Conservation (phyloP, 2,329 filamentous ascomycete species). For the Xylariomycetidae sp. region DNA sequence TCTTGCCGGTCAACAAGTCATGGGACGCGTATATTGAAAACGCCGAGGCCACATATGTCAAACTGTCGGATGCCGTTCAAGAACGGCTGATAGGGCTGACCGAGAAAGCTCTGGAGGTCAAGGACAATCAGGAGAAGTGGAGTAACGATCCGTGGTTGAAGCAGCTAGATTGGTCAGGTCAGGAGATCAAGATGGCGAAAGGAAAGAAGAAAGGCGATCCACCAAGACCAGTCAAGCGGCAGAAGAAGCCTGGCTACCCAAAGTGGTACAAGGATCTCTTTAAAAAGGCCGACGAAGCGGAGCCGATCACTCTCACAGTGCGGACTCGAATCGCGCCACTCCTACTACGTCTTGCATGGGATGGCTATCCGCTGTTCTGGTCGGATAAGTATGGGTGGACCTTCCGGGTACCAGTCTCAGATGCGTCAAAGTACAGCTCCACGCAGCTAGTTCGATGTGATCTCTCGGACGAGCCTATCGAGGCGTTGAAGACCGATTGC, state of each 20-base stretch:
- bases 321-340: slow-evolving; percentile 83
- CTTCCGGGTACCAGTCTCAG: slow-evolving; percentile 64
- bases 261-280: slow-evolving; percentile 95
- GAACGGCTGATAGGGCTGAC: slow-evolving; percentile 68
- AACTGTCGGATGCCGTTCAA: slow-evolving; percentile 70
- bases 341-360: slow-evolving; percentile 79
- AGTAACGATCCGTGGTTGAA: slow-evolving; percentile 80
- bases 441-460: slow-evolving; percentile 70
- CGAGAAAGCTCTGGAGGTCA: slow-evolving; percentile 70
- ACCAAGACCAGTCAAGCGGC: slow-evolving; percentile 68
- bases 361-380: slow-evolving; percentile 85
- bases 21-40: slow-evolving; percentile 83
- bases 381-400: slow-evolving; percentile 92
- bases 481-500: slow-evolving; percentile 58
- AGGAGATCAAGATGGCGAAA: slow-evolving; percentile 87
- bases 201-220: slow-evolving; percentile 81
- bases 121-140: slow-evolving; percentile 63
- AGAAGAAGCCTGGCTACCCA: slow-evolving; percentile 93
- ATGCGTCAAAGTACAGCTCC: slow-evolving; percentile 59
- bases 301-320: slow-evolving; percentile 75
- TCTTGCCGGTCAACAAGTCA: slow-evolving; percentile 79
- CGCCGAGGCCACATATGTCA: slow-evolving; percentile 78
- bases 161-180: slow-evolving; percentile 93
- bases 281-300: slow-evolving; percentile 53
- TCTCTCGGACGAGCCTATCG: slow-evolving; percentile 68